phyloP scores from a whole-genome alignment of 495 filamentous ascomycete genomes.

The Xylaria cubensis region DNA sequence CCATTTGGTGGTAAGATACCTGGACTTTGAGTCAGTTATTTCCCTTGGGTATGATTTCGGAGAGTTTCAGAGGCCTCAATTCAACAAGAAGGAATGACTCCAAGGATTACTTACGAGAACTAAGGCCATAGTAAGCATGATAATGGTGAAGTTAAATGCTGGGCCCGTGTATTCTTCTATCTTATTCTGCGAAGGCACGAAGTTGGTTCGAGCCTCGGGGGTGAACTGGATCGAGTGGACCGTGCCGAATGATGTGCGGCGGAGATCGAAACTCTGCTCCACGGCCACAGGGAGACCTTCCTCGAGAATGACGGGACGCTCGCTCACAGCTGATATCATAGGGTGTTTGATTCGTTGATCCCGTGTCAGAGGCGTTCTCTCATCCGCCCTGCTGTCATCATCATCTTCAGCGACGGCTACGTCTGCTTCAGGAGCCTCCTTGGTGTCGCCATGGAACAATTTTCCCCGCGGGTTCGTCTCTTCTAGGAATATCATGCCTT shows the following conservation, averaged over 20 bases:
- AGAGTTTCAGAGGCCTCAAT: no score
- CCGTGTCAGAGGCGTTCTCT: conserved; percentile 35
- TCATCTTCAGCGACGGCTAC: conserved; percentile 30
- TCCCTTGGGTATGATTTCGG: no score
- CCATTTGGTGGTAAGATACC: conserved; percentile 44
- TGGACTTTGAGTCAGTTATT: no score
- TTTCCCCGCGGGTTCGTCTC: conserved; percentile 71
- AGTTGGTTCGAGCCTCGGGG: neutral
- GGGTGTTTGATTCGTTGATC: conserved; percentile 15
- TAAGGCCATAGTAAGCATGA: conserved; percentile 38
- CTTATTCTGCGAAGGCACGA: neutral
- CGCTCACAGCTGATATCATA: conserved; percentile 24
- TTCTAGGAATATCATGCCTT: conserved; percentile 84
- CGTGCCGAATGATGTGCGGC: conserved; percentile 42
- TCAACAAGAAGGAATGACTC: no score
- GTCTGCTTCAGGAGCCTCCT: conserved; percentile 6
- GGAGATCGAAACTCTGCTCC: conserved; percentile 39
- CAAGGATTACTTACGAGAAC: conserved; percentile 22
- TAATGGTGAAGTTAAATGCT: conserved; percentile 40
- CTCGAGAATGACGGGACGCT: conserved; percentile 34
- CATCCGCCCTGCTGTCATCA: conserved; percentile 27
- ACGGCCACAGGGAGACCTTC: conserved; percentile 36
- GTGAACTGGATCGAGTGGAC: conserved; percentile 35
- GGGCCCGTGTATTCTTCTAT: conserved; percentile 30
- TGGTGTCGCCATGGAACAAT: conserved; percentile 2